Base-by-base conservation (phyloP, 108 stramenopile genomes). In the Ochromonas danica region DNA sequence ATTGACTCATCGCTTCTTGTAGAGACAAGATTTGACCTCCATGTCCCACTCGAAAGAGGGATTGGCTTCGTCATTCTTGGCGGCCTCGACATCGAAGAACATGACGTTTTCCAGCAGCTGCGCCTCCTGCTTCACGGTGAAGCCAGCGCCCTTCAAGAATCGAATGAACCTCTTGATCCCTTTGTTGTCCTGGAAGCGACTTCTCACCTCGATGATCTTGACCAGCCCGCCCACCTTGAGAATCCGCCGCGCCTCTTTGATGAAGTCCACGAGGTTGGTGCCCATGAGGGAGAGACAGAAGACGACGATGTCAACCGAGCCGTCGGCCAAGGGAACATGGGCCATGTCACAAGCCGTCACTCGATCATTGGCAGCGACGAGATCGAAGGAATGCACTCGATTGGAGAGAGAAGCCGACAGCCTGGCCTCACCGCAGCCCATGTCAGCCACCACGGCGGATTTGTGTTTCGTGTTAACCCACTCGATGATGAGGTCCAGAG, bases 341-440 rank as follows among this genome's bases (percentile, higher is more conserved):
- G 95, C 87, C 89, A 98, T 99, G 81, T 98, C 94, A 85, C 96
- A 96, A 25, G 96, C 93, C 33, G 94, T 96, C 1, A 99, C 92
- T 14, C 90, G 82, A 61, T 85, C 84, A 81, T 92, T 92, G 6
- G 40, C 31, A 1, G 94, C 85, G 0, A 97, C 95, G 62, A 99
- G 84, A 89, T 99, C 98, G 83, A 99, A 98, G 33, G 94, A 96
- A 82, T 94, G 91, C 17, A 97, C 94, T 60, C 87, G 40, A 71
- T 83, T 70, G 14, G 57, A 0, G 17, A 96, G 25, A 17, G 72
- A 33, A 3, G 88, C 84, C 0, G 95, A 94, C 30, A 99, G 86
- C 39, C 92, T 87, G 35, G 98, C 98, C 87, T 99, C 96, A 0
- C 98, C 98, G 79, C 98, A 99, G 38, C 98, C 98, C 84, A 99